Percentiles rank a stretch among this genome's conserved stretches.
These are phyloP conservation scores for Pyronema domesticum DNA, from an alignment of 495 filamentous ascomycete genomes.

Conservation along the genomic window DNA sequence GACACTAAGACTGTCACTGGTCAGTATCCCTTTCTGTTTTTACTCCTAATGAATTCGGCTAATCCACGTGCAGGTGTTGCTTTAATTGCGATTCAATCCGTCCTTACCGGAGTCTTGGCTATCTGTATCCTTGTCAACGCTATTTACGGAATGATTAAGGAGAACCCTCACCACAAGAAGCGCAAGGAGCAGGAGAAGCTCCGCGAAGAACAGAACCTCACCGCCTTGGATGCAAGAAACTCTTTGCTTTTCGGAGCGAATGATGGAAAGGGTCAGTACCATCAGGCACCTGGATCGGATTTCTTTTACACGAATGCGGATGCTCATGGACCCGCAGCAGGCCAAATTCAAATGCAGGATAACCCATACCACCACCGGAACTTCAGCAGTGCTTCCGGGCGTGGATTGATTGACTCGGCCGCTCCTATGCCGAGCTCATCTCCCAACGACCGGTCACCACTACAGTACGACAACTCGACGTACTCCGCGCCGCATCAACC, in stretches of 20 bases:
- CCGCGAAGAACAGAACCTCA: slow-evolving; percentile 70
- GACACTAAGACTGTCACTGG: slow-evolving; percentile 81
- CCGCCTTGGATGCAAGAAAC: slow-evolving; percentile 76
- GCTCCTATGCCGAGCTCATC: slow-evolving; percentile 9
- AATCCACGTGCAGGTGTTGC: slow-evolving; percentile 43
- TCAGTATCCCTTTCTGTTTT: slow-evolving; percentile 2
- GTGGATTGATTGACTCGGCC: slow-evolving; percentile 6
- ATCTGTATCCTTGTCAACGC: slow-evolving; percentile 85
- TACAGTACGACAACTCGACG: neutral
- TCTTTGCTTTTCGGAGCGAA: slow-evolving; percentile 43
- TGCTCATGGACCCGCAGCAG: slow-evolving; percentile 1
- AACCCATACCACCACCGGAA: slow-evolving; percentile 9
- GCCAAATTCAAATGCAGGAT: slow-evolving; percentile 15
- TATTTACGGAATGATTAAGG: slow-evolving; percentile 57
- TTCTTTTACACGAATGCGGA: slow-evolving; percentile 14
- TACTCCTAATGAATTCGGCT: neutral
- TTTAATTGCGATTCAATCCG: slow-evolving; percentile 73
- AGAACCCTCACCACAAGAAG: slow-evolving; percentile 73
- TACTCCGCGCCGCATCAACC: neutral
- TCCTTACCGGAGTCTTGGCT: slow-evolving; percentile 64
- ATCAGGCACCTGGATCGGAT: slow-evolving; percentile 14
- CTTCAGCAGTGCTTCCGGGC: slow-evolving; percentile 4
- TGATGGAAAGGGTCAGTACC: slow-evolving; percentile 22
- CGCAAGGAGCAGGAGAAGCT: slow-evolving; percentile 84
- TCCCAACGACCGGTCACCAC: neutral